Evolutionary conservation across 441 rosid genomes (phyloP), one percentile per base, ranked within the genome.

Genomic region (Eugenia klotzschiana): DNA sequence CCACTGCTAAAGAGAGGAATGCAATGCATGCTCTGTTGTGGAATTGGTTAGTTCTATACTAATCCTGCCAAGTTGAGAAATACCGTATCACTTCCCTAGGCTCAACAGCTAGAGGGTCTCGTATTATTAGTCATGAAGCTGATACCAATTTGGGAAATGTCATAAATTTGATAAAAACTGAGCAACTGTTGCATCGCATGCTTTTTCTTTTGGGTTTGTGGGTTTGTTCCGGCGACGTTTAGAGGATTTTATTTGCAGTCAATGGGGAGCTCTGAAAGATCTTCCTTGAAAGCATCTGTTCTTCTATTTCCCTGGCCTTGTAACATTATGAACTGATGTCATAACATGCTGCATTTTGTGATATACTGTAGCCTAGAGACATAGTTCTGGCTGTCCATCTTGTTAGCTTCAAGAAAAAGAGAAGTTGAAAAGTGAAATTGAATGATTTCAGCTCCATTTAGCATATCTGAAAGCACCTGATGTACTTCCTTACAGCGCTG

Each of bases 1-100:
- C 83, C 2, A 90, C 79, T 56, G 89, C 89, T 46, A 92, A 93
- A 69, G 98, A 94, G 87, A 91, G 94, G 89, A 91, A 83, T 79
- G 92, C 97, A 14, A 89, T 96, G 94, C 98, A 94, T 84, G 92
- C 95, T 86, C 85, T 94, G 92, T 90, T 96, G 73, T 96, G 99
- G 98, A 94, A 93, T 80, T 93, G 95, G 99, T 95, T 87, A 84
- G 88, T 54, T 83, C 81, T 57, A 22, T 16, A 33, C 27, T 56
- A 29, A 18, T 51, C 50, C 43, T 80, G 16, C 49, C 16, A 1
- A 9, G 60, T n/a, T 1, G n/a, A 37, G 46, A 40, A 1, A 33
- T 69, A 9, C 25, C 8, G 25, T 37, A 69, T 37, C 77, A 9
- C 77, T 69, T 69, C 46, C 25, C 77, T 37, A 69, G 77, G 46